Conservation (phyloP, 1,284 basidiomycete species). For the Sutorius eximius region DNA sequence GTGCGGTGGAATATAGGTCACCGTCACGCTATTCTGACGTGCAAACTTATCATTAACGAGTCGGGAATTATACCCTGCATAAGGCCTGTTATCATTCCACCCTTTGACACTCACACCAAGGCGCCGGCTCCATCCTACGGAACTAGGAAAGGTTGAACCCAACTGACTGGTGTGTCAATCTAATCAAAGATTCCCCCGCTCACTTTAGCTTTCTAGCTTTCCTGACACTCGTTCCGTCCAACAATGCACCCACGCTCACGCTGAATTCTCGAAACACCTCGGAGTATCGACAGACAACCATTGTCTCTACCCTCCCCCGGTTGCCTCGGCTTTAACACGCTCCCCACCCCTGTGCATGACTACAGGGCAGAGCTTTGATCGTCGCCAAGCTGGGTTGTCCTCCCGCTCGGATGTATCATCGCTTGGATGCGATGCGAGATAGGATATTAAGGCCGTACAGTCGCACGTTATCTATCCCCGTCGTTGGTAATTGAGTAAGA, state of each 20-base stretch:
- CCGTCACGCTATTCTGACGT: background rate
- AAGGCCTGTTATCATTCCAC: background rate
- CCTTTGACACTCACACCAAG: background rate
- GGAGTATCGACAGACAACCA: background rate
- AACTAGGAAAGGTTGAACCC: no score
- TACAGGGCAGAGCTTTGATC: constrained; percentile 1
- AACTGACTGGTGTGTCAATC: no score
- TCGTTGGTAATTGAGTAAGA: background rate
- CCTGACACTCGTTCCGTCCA: background rate
- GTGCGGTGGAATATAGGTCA: background rate
- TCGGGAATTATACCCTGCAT: background rate
- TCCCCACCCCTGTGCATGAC: background rate
- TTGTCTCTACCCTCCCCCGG: background rate
- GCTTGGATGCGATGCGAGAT: constrained; percentile 2
- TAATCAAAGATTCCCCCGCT: background rate
- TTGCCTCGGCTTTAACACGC: background rate
- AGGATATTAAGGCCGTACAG: background rate
- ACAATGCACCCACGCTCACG: background rate
- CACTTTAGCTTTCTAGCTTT: background rate
- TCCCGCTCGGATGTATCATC: background rate
- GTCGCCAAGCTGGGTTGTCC: constrained; percentile 1
- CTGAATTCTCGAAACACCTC: background rate
- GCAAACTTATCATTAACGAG: background rate
- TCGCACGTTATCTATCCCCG: background rate
- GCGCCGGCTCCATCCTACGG: background rate